Base-by-base conservation (phyloP, 2,329 filamentous ascomycete genomes). In the Nemania bipapillata region DNA sequence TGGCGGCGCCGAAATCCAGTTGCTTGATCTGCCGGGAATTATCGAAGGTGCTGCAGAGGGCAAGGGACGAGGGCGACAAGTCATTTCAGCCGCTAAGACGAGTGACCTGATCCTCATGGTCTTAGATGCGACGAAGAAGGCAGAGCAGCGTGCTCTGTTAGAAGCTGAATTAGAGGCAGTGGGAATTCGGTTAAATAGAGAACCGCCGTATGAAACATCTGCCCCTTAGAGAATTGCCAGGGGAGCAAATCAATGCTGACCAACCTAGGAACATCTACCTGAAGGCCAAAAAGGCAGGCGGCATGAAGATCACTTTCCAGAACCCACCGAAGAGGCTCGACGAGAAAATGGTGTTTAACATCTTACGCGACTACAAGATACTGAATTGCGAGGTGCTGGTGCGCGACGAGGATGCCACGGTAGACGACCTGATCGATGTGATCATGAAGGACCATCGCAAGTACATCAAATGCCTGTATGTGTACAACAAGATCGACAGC, bases 371-470 rank as follows among this genome's bases (percentile, higher is more conserved):
- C 86, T 99, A 99, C 89, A 97, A 97, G 84, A 94, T 99, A 75
- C 88, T 99, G 68, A 99, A 99, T 84, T 96, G 92, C 82, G 96
- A 99, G 80, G 94, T 99, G 0, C 88, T 99, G 24, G 89, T 99
- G 17, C 92, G 96, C 75, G 96, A 99, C 79, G 96, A 99, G 78
- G 90, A 96, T 79, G 93, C 92, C 47, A 98, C 96, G 0, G 94
- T 99, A 40, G 96, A 99, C 83, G 95, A 99, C 81, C 92, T 99
- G 80, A 99, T 99, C 83, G 96, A 99, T 80, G 94, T 97, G 70
- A 97, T 99, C 82, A 98, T 98, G 95, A 97, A 96, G 81, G 93
- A 97, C 79, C 96, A 99, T 84, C 87, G 96, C 78, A 99, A 97
- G 81, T 99, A 99, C 85, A 97, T 99, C 84, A 89, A 86, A 79